Conservation (phyloP, 352 stramenopile genomes). For the Albugo candida region DNA sequence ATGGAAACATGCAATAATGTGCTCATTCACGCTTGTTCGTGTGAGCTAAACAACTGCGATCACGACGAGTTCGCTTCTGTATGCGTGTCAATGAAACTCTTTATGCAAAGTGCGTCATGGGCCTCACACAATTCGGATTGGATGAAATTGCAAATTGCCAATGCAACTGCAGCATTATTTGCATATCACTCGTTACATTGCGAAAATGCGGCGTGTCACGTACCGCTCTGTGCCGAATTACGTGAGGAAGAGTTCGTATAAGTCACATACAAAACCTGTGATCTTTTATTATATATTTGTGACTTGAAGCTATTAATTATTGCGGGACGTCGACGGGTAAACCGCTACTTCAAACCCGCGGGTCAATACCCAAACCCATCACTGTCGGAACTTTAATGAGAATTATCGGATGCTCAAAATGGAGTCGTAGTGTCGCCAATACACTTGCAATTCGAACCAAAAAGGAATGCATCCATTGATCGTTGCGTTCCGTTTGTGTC, state of each 20-base stretch:
- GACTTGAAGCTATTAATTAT: too few species aligned
- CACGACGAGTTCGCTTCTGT: conserved; percentile 19
- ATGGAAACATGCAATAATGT: conserved; percentile 25
- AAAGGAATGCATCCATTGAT: too few species aligned
- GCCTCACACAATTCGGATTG: conserved; percentile 36
- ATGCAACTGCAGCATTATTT: conserved; percentile 28
- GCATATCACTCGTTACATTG: conserved; percentile 29
- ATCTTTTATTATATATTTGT: too few species aligned
- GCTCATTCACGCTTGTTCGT: conserved; percentile 36
- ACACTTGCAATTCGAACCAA: too few species aligned
- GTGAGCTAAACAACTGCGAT: conserved; percentile 20
- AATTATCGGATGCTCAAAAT: too few species aligned
- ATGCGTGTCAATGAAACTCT: conserved; percentile 43
- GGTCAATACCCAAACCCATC: too few species aligned
- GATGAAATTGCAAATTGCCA: conserved; percentile 22
- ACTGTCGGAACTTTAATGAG: too few species aligned
- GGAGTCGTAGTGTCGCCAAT: too few species aligned
- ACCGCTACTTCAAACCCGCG: too few species aligned
- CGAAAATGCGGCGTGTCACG: conserved; percentile 4
- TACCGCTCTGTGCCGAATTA: conserved; percentile 11
- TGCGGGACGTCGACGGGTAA: too few species aligned
- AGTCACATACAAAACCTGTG: not conserved
- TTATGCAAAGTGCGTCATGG: conserved; percentile 44
- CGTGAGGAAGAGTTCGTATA: conserved; percentile 12
- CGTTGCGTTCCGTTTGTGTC: too few species aligned